Percentiles rank a stretch among this genome's conserved stretches.
Evolutionary conservation across 2,329 filamentous ascomycete species (phyloP).

Genomic region (Pseudocercospora musae): DNA sequence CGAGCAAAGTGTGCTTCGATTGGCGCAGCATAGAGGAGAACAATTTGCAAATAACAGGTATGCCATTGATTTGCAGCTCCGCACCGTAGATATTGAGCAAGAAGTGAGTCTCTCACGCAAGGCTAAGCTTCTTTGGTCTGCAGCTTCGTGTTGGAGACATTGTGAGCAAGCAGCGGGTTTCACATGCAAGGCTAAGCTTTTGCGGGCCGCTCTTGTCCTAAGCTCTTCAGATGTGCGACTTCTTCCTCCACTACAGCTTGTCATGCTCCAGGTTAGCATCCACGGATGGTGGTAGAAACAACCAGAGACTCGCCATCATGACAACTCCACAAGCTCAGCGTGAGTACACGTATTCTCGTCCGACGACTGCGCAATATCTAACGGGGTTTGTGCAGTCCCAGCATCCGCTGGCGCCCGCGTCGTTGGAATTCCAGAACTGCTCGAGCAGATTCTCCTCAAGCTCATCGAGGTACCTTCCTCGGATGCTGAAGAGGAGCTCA

Average conservation of each 20-base stretch:
- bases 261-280: background rate
- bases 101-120: background rate
- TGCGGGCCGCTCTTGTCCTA: background rate
- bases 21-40: background rate
- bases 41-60: background rate
- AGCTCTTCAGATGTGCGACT: background rate
- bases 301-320: background rate
- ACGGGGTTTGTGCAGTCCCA: background rate
- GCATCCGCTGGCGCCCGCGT: background rate
- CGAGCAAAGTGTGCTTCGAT: background rate
- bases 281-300: too few species aligned
- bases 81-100: background rate
- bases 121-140: background rate
- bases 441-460: background rate
- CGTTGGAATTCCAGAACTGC: background rate
- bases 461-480: background rate
- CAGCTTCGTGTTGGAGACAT: background rate
- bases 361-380: background rate
- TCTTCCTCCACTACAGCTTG: background rate
- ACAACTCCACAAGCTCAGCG: background rate
- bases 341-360: background rate
- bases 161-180: background rate
- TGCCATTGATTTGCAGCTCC: background rate
- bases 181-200: background rate
- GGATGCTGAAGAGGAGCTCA: background rate